Evolutionary conservation across 2,329 filamentous ascomycete species (phyloP), one percentile per base, ranked within the genome.

Genomic region (Cladosporium sp.): DNA sequence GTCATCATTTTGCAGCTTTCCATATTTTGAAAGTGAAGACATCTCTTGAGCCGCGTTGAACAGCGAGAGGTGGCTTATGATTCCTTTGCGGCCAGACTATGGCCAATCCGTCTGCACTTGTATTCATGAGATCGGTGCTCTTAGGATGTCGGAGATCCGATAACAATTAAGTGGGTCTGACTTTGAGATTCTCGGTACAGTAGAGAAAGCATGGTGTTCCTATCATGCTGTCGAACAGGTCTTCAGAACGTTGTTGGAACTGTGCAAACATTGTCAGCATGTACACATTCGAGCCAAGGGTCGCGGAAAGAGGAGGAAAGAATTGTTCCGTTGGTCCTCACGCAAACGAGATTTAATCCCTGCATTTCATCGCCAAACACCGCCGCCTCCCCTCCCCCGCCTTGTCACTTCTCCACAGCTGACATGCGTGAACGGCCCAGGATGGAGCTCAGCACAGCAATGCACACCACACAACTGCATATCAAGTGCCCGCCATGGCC

Each of bases 401-500:
- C 21, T 33, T 33, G 21, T 21, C 21, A 26, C 28, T 29, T 31
- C 31, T 57, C 55, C 55, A 57, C 55, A 57, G 29, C 55, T 57
- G 55, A 57, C 55, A 57, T 57, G 55, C 33, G 33, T 35, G 33
- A 35, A 35, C 33, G 33, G 33, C 33, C 2, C 33, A 35, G 33
- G 33, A 14, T 21, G 10, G 55, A 57, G 31, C 55, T 57, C 49
- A 53, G 23, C 49, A 53, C 23, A 29, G 26, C n/a, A 46, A 46
- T 23, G 40, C 52, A 33, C 52, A 29, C 33, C 52, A 31, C 14
- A 3, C 52, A n/a, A 16, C 33, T 21, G 55, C 55, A 57, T 57
- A 35, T 23, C 31, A 57, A 57, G 55, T 33, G 33, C 55, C 31
- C 61, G 61, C 61, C 61, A 63, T 63, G 61, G 61, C 61, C 35